Conservation (phyloP, 352 stramenopile genomes). For the Phytophthora citrophthora region DNA sequence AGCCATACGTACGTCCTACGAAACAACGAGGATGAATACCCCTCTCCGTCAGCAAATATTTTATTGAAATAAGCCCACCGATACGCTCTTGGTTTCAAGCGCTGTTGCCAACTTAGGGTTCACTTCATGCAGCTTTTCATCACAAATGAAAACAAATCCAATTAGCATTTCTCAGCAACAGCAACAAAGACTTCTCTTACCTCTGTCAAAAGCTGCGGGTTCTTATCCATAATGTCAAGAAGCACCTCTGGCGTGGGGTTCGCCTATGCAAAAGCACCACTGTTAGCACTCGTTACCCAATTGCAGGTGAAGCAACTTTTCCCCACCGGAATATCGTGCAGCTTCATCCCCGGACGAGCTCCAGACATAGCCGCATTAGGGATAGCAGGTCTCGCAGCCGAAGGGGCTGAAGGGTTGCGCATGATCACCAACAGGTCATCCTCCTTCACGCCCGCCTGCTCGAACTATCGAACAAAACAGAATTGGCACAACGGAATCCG, state of each 20-base stretch:
- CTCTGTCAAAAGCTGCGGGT: constrained; percentile 70
- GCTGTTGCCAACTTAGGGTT: constrained; percentile 73
- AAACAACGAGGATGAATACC: neutral
- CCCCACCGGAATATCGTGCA: constrained; percentile 81
- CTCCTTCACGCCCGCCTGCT: constrained; percentile 69
- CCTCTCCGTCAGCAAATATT: neutral
- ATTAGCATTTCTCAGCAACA: neutral
- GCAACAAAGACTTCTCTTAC: constrained; percentile 31
- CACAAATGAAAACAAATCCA: constrained; percentile 3
- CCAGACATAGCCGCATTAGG: constrained; percentile 30
- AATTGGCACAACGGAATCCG: constrained; percentile 10
- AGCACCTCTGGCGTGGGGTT: constrained; percentile 77
- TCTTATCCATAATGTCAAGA: constrained; percentile 87
- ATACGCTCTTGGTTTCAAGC: constrained; percentile 68
- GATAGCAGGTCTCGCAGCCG: constrained; percentile 18
- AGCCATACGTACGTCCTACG: constrained; percentile 81
- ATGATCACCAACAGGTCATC: constrained; percentile 80
- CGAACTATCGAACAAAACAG: constrained; percentile 50
- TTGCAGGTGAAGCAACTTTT: neutral
- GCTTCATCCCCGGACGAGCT: constrained; percentile 70
- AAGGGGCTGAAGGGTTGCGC: constrained; percentile 37
- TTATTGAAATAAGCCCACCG: constrained; percentile 42
- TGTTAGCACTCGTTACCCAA: neutral
- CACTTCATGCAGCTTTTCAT: constrained; percentile 55
- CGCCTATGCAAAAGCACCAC: constrained; percentile 14